phyloP scores from a whole-genome alignment of 352 stramenopile genomes.

The Thraustotheca clavata region DNA sequence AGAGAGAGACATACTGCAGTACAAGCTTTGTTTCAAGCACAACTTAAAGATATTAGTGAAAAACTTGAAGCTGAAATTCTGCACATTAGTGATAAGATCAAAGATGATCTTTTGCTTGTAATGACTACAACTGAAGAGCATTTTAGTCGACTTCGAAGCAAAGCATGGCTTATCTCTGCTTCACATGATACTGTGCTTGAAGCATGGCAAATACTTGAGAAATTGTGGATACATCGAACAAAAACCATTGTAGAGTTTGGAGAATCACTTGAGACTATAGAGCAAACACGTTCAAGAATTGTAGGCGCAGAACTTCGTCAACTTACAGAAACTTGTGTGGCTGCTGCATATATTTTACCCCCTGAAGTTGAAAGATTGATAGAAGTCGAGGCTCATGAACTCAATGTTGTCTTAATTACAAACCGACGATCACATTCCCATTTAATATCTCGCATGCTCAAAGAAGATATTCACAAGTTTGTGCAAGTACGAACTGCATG shows the following conservation, averaged over 20 bases:
- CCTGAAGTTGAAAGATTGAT: constrained; percentile 66
- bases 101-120: constrained; percentile 36
- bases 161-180: constrained; percentile 32
- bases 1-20: constrained; percentile 51
- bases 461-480: constrained; percentile 57
- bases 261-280: constrained; percentile 38
- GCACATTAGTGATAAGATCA: constrained; percentile 41
- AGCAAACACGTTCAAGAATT: constrained; percentile 36
- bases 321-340: constrained; percentile 51
- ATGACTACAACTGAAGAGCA: constrained; percentile 28
- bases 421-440: constrained; percentile 72
- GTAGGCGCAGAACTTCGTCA: constrained; percentile 32
- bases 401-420: constrained; percentile 75
- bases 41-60: constrained; percentile 53
- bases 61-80: constrained; percentile 51
- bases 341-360: constrained; percentile 49
- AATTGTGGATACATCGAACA: constrained; percentile 38
- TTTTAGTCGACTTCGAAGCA: constrained; percentile 25
- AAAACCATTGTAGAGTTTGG: constrained; percentile 35
- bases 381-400: constrained; percentile 57
- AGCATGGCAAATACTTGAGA: constrained; percentile 37
- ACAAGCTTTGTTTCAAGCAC: constrained; percentile 34
- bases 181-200: constrained; percentile 30
- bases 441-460: constrained; percentile 53
- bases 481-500: constrained; percentile 45